A percentile compares a stretch with the other conserved stretches of the same genome.
These are phyloP conservation scores for Funneliformis mosseae DNA, from an alignment of 192 early-diverging fungal species.

Conservation along the genomic window DNA sequence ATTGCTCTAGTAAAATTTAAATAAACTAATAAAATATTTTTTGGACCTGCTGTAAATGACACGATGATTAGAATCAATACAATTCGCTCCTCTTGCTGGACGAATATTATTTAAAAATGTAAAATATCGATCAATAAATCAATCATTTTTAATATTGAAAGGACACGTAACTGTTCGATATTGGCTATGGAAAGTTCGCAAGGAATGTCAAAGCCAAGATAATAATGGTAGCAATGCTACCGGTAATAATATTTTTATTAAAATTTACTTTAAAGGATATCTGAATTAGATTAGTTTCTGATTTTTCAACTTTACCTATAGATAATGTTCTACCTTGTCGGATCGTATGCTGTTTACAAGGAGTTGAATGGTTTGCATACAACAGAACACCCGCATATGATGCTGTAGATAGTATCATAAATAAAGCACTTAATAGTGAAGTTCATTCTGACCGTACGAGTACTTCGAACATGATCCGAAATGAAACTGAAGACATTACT, in stretches of 20 bases:
- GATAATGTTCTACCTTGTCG: constrained; percentile 50
- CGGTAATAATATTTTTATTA: constrained; percentile 6
- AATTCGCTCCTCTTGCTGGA: constrained; percentile 69
- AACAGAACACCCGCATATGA: constrained; percentile 76
- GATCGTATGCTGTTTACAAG: constrained; percentile 67
- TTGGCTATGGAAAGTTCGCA: constrained; percentile 67
- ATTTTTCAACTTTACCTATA: constrained; percentile 5
- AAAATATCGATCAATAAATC: constrained; percentile 69
- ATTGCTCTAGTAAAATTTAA: background rate
- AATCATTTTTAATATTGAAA: constrained; percentile 67
- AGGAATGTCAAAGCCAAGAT: constrained; percentile 30
- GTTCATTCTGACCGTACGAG: constrained; percentile 11
- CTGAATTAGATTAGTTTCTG: background rate
- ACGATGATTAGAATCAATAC: constrained; percentile 60
- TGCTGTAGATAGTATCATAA: constrained; percentile 49
- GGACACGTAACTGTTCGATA: constrained; percentile 75
- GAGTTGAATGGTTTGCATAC: constrained; percentile 82
- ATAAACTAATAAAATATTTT: background rate
- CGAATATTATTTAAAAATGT: constrained; percentile 79
- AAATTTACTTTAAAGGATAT: background rate
- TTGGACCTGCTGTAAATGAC: background rate
- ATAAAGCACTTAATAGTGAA: constrained; percentile 24
- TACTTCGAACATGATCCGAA: background rate
- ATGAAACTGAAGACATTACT: constrained; percentile 1
- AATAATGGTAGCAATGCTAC: constrained; percentile 12